Percentiles rank a stretch among this genome's conserved stretches.
Conservation (phyloP, 1,284 basidiomycete species). For the Moniliella sp. region DNA sequence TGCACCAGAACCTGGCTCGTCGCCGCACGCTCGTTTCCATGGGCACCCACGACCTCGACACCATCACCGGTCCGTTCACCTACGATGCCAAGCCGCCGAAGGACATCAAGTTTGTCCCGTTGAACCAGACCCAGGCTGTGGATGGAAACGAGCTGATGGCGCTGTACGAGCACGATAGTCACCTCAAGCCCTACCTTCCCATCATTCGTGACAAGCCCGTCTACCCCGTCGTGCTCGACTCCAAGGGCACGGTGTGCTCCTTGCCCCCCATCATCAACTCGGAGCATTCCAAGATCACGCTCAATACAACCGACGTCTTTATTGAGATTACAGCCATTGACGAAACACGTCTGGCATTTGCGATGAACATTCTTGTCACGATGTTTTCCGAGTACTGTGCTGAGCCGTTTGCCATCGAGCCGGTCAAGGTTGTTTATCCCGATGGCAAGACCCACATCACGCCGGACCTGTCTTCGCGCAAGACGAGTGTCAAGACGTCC, state of each 20-base stretch:
- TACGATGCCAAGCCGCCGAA: constrained; percentile 75
- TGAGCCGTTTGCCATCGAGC: constrained; percentile 50
- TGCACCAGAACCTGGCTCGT: constrained; percentile 81
- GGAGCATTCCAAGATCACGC: constrained; percentile 68
- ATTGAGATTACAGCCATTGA: constrained; percentile 96
- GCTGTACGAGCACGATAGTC: constrained; percentile 62
- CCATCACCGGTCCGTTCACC: constrained; percentile 59
- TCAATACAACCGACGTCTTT: constrained; percentile 81
- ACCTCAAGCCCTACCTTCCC: constrained; percentile 64
- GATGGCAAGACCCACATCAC: constrained; percentile 51
- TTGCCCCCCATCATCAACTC: constrained; percentile 67
- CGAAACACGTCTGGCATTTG: constrained; percentile 81
- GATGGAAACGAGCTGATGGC: constrained; percentile 36
- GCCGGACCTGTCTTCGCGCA: constrained; percentile 55
- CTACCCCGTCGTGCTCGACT: constrained; percentile 92
- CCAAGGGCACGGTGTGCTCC: constrained; percentile 61
- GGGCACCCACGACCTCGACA: constrained; percentile 90
- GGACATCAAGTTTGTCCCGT: constrained; percentile 67
- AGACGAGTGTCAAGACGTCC: constrained; percentile 55
- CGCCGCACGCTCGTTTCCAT: constrained; percentile 78
- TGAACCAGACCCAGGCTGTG: constrained; percentile 51
- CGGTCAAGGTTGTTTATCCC: constrained; percentile 21
- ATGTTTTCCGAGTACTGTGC: constrained; percentile 96
- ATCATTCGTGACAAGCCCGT: constrained; percentile 87
- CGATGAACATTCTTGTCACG: constrained; percentile 73